phyloP scores from a whole-genome alignment of 2,329 filamentous ascomycete genomes.

The Cladophialophora chaetospira region DNA sequence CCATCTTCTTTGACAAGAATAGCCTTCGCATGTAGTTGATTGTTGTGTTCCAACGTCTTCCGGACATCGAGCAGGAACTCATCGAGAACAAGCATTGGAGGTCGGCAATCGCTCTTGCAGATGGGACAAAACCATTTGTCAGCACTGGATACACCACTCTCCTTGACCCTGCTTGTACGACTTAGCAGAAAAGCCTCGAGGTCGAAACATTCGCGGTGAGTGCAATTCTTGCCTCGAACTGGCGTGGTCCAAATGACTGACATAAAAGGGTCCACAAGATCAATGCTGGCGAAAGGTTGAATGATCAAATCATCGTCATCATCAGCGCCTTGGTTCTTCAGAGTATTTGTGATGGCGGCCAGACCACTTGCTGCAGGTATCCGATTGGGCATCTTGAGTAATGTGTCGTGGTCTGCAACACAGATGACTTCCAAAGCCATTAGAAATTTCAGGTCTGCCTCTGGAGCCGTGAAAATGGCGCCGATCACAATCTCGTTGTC shows the following conservation, averaged over 20 bases:
- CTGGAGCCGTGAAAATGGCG: constrained; percentile 44
- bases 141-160: constrained; percentile 48
- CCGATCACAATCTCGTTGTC: constrained; percentile 63
- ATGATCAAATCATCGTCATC: constrained; percentile 68
- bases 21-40: constrained; percentile 56
- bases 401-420: constrained; percentile 47
- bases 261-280: constrained; percentile 69
- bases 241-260: constrained; percentile 67
- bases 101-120: constrained; percentile 75
- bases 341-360: constrained; percentile 52
- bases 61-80: constrained; percentile 70
- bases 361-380: constrained; percentile 55
- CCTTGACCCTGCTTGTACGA: constrained; percentile 50
- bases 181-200: constrained; percentile 77
- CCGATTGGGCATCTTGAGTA: constrained; percentile 44
- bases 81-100: constrained; percentile 70
- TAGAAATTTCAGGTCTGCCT: constrained; percentile 48
- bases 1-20: constrained; percentile 68
- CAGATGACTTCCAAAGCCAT: constrained; percentile 72
- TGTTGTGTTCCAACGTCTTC: constrained; percentile 52
- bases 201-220: constrained; percentile 87
- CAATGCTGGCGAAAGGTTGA: constrained; percentile 60
- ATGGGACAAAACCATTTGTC: constrained; percentile 88
- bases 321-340: constrained; percentile 38
- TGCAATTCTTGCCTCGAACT: constrained; percentile 69